Evolutionary conservation across 1,139 yeast genomes (phyloP).

Genomic region (Chernovozyma aurita): DNA sequence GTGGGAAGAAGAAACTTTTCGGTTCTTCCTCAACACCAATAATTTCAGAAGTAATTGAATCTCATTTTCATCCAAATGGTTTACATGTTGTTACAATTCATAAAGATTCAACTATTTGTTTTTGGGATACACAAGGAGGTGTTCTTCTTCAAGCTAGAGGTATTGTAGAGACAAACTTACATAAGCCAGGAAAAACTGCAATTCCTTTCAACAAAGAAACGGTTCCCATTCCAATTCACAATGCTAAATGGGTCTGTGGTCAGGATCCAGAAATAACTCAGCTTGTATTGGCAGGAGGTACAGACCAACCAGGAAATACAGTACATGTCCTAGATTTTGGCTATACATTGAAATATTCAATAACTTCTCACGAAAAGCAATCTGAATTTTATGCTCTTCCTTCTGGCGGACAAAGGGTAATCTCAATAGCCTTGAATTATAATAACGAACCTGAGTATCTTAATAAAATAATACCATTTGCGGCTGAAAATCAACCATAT

Average conservation of each 20-base stretch:
- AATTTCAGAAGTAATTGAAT: constrained; percentile 50
- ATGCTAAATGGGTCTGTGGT: constrained; percentile 22
- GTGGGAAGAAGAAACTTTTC: constrained; percentile 42
- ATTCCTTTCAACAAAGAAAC: constrained; percentile 5
- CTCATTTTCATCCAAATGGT: constrained; percentile 92
- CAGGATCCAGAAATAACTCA: constrained; percentile 79
- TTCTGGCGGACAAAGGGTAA: constrained; percentile 34
- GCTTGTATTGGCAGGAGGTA: constrained; percentile 69
- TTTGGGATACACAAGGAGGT: constrained; percentile 88
- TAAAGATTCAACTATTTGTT: constrained; percentile 76
- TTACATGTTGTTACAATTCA: constrained; percentile 76
- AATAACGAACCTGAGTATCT: constrained; percentile 21
- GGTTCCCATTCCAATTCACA: constrained; percentile 29
- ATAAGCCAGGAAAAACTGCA: constrained; percentile 44
- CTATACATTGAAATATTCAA: constrained; percentile 67
- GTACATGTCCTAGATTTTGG: constrained; percentile 75
- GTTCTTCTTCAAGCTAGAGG: constrained; percentile 71
- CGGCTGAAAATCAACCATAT: constrained; percentile 47
- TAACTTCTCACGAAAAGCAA: constrained; percentile 82
- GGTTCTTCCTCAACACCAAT: constrained; percentile 39
- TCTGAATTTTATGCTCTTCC: constrained; percentile 72
- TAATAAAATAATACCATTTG: constrained; percentile 26
- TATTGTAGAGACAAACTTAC: constrained; percentile 59
- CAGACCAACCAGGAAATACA: constrained; percentile 41
- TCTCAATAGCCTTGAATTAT: constrained; percentile 25